Conservation (phyloP, 306 rosid genomes). For the Gynostemma pentaphyllum region DNA sequence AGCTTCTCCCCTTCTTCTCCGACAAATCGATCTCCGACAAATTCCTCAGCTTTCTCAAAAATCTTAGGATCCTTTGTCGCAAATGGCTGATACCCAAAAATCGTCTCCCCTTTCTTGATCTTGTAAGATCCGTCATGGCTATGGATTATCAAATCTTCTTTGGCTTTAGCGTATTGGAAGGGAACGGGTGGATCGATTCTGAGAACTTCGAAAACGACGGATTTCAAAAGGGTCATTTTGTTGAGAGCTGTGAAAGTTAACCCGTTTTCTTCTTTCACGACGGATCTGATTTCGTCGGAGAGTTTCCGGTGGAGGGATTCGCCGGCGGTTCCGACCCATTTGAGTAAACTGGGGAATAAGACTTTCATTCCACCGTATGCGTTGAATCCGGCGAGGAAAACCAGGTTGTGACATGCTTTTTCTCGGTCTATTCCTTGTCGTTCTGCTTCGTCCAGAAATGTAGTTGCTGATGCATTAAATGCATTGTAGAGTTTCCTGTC, state of each 20-base stretch:
- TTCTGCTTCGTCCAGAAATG: constrained; percentile 43
- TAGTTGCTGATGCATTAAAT: constrained; percentile 12
- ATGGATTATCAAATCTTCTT: constrained; percentile 38
- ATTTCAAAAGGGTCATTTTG: constrained; percentile 45
- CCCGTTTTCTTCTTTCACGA: constrained; percentile 29
- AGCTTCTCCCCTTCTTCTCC: constrained; percentile 29
- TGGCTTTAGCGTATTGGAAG: constrained; percentile 57
- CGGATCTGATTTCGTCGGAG: constrained; percentile 30
- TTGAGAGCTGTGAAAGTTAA: constrained; percentile 26
- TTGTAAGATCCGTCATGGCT: constrained; percentile 44
- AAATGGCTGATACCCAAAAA: constrained; percentile 65
- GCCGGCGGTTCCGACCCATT: constrained; percentile 56
- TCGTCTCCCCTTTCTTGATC: constrained; percentile 65
- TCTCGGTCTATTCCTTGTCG: constrained; percentile 28
- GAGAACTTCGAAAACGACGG: constrained; percentile 44
- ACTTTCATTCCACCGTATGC: constrained; percentile 52
- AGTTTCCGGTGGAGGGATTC: constrained; percentile 30
- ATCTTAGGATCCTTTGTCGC: constrained; percentile 53
- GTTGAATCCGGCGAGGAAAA: constrained; percentile 53
- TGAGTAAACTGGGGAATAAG: constrained; percentile 38
- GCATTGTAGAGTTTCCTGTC: constrained; percentile 31
- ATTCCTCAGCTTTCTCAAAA: constrained; percentile 35
- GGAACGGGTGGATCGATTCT: constrained; percentile 74
- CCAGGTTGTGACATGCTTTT: constrained; percentile 56
- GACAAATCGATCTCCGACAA: constrained; percentile 23